Conservation (phyloP, 2,329 filamentous ascomycete species). For the Phialocephala subalpina region DNA sequence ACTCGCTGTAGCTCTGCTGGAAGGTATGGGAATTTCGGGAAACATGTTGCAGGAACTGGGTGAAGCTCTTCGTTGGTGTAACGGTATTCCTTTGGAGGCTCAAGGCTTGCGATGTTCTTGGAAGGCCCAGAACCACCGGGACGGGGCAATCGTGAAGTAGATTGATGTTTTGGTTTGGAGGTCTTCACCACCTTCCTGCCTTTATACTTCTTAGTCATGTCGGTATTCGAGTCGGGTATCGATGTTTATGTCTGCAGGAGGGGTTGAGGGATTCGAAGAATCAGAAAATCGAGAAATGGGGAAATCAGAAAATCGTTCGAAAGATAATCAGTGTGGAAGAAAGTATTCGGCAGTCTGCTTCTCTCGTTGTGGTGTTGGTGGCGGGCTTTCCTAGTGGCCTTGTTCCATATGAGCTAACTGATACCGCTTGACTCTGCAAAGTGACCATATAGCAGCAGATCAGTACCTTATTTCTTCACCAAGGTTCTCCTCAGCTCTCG, state of each 20-base stretch:
- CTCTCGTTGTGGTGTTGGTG: neutral
- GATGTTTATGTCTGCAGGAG: too few species aligned
- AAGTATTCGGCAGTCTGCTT: neutral
- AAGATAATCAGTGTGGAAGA: neutral
- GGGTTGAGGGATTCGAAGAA: too few species aligned
- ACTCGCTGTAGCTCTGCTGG: neutral
- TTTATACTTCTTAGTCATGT: neutral
- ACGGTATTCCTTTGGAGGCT: neutral
- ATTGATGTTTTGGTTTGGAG: neutral
- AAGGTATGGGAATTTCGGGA: neutral
- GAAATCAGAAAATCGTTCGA: neutral
- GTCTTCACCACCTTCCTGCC: neutral
- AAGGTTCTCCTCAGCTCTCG: constrained; percentile 2
- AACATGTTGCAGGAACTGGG: neutral
- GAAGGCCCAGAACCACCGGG: neutral
- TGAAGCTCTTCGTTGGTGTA: neutral
- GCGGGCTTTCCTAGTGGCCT: neutral
- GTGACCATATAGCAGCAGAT: neutral
- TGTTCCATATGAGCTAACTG: neutral
- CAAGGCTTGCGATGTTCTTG: neutral
- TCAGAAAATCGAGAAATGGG: neutral
- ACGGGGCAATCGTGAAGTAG: neutral
- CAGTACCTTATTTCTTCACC: neutral
- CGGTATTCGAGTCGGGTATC: too few species aligned
- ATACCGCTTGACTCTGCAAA: neutral